Conservation (phyloP, 139 green algal species). For the Picochlorum sp. region DNA sequence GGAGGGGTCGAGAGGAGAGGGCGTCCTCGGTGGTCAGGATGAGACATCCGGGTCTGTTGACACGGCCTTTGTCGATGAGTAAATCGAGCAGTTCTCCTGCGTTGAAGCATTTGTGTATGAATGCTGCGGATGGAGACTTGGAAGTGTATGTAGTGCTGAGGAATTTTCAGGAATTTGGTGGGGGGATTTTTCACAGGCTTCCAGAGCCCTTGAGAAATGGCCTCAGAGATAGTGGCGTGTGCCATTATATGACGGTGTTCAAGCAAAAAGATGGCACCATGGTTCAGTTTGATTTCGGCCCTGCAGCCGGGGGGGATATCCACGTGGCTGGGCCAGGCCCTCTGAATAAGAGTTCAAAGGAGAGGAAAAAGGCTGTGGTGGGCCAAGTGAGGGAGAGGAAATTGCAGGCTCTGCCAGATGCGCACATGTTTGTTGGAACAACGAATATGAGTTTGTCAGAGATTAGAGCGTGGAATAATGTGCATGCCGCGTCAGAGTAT, state of each 20-base stretch:
- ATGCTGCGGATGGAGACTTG: conserved; percentile 13
- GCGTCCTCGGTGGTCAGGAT: too few species aligned
- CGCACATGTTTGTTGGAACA: conserved; percentile 45
- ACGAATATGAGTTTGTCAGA: conserved; percentile 43
- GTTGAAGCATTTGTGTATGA: too few species aligned
- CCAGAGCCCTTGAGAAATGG: conserved; percentile 24
- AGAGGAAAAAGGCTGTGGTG: neutral
- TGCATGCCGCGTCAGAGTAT: conserved; percentile 31
- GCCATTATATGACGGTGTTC: conserved; percentile 63
- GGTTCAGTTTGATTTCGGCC: conserved; percentile 64
- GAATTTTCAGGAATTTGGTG: conserved; percentile 48
- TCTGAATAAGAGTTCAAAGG: conserved; percentile 8
- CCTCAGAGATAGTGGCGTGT: conserved; percentile 45
- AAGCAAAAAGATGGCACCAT: conserved; percentile 33
- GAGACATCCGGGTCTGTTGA: too few species aligned
- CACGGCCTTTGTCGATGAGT: too few species aligned
- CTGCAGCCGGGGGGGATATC: conserved; percentile 43
- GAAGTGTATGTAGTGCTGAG: conserved; percentile 54
- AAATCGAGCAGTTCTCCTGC: too few species aligned
- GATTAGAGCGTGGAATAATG: conserved; percentile 42
- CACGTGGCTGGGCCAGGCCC: conserved; percentile 21
- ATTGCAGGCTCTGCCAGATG: conserved; percentile 33
- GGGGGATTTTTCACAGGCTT: conserved; percentile 35
- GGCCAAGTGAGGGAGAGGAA: conserved; percentile 35
- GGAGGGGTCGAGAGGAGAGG: too few species aligned